Percentiles rank a stretch among this genome's conserved stretches.
These are phyloP conservation scores for Sisymbrium irio DNA, from an alignment of 345 rosid species.

Conservation along the genomic window DNA sequence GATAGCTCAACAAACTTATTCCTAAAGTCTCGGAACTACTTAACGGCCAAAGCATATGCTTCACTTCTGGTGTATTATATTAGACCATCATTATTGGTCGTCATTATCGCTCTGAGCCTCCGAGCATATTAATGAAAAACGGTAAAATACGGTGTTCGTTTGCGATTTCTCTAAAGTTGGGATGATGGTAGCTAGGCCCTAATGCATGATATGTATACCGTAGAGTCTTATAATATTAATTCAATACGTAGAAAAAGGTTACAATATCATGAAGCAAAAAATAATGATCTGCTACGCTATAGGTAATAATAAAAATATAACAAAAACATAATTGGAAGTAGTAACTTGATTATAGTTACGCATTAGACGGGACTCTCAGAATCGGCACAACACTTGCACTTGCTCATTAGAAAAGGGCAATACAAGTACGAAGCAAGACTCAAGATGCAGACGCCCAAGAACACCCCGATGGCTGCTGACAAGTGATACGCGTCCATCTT, in stretches of 20 bases:
- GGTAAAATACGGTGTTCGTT: background rate
- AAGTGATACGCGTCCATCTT: background rate
- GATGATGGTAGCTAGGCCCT: too few species aligned
- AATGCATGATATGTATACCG: too few species aligned
- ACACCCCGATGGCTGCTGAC: background rate
- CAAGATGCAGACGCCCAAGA: background rate
- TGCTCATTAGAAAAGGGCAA: background rate
- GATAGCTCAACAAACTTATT: too few species aligned
- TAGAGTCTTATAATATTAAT: background rate
- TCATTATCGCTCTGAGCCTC: too few species aligned
- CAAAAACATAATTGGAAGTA: background rate
- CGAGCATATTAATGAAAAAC: background rate
- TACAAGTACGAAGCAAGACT: background rate
- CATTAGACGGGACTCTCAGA: background rate
- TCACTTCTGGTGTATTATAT: too few species aligned
- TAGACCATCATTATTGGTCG: too few species aligned
- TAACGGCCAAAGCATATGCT: too few species aligned
- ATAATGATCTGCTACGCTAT: too few species aligned
- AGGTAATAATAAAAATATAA: too few species aligned
- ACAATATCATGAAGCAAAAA: background rate
- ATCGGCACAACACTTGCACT: too few species aligned
- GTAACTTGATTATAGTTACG: too few species aligned
- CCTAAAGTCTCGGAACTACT: too few species aligned
- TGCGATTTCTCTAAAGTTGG: background rate
- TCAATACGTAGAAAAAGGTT: background rate